Evolutionary conservation across 805 yeast species (phyloP), one percentile per base, ranked within the genome.

Genomic region (Yarrowia yakushimensis): DNA sequence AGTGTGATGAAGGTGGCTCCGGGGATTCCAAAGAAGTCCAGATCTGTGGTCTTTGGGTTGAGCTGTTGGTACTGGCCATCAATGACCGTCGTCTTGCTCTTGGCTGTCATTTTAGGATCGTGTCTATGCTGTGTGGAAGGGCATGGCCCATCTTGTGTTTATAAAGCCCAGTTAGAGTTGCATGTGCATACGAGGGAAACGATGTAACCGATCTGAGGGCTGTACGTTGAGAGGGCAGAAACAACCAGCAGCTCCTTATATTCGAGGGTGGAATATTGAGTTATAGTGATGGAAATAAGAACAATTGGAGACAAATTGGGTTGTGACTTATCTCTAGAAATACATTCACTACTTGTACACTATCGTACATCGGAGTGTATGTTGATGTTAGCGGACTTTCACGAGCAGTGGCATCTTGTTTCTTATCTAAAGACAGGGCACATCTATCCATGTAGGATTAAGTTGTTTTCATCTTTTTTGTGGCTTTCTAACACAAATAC

Each of bases 11-110:
- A 80, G 1, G 83, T 43, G 0, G 94, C 90, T 4, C 99, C 99
- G 0, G 81, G 72, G 4, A 81, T 73, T 0, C 99, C 99, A 31
- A 81, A 80, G 73, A 93, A 93, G 73, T 93, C 98, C 64, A 78
- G 77, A 50, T 85, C 82, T 4, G 74, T 77, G 0, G 97, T 90
- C 50, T 70, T 72, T 4, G 97, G 97, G 70, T 93, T 93, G 60
- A 73, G 67, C 11, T 43, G 61, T 39, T 27, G 20, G 17, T 27
- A n/a, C 13, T 18, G 15, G 22, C 30, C 37, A 28, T 39, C 48
- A n/a, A 18, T n/a, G 30, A 23, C 39, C 13, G 36, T 30, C 17
- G 43, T 55, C 30, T 37, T 41, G 13, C 27, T 28, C 11, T 36
- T 36, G 27, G 43, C 43, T 25, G 59, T 17, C 59, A 52, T 52